Base-by-base conservation (phyloP, 148 eudicot genomes). In the Rhododendron ferrugineum region DNA sequence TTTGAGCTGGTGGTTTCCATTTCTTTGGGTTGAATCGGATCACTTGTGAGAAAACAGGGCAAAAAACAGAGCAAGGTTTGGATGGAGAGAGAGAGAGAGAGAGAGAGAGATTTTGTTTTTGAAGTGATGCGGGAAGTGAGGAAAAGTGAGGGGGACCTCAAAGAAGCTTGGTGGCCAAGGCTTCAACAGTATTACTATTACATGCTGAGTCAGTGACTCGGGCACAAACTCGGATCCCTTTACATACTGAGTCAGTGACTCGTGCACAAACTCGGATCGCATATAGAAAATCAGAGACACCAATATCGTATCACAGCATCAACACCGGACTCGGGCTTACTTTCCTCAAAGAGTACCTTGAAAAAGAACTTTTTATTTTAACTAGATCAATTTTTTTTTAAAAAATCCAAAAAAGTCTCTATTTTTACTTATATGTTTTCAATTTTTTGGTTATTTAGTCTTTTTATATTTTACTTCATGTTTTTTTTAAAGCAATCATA, bases 1-100 rank as follows among this genome's bases (percentile, higher is more conserved):
- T 47, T 32, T 14, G 66, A 23, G 26, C 26, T 1, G 10, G 9
- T 28, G 79, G 44, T 66, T 79, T 85, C 87, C 87, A 85, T 85
- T 85, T 85, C 16, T 68, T 7, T 47, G 4, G 42, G 46, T 40
- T 60, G 86, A 36, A 49, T 78, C 15, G 23, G 56, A 78, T 26
- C 30, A 20, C 22, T 68, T 70, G 0, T 0, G 42, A 44, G 18
- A 34, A 84, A 42, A 28, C 58, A 83, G 85, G 20, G 78, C 78
- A 52, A 30, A 15, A 66, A 82, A 46, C 78, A 47, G 85, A 83
- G 60, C 26, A 60, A n/a, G 22, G 37, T 2, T 64, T 11, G 1
- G n/a, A 42, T 5, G 23, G 75, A 60, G 54, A n/a, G 62, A 66
- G 30, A 64, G 72, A 81, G 50, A 50, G 82, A 42, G 32, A 82